Conservation (phyloP, 1,284 basidiomycete species). For the Pterulicium gracile region DNA sequence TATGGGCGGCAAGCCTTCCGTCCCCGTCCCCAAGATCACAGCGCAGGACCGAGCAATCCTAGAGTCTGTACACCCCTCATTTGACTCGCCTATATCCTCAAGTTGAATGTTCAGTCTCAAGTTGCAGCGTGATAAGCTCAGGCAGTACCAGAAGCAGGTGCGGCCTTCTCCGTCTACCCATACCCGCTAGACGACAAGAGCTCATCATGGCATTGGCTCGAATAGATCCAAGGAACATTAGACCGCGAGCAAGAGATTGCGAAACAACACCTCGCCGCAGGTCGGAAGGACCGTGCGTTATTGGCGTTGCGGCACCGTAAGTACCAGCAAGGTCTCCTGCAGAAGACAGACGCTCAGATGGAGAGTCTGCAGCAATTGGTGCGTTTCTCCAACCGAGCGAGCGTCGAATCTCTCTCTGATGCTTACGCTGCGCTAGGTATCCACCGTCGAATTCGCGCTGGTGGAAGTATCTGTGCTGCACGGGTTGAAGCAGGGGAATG, state of each 20-base stretch:
- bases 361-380: slow-evolving; percentile 88
- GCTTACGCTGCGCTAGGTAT: slow-evolving; percentile 48
- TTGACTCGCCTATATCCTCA: slow-evolving; percentile 1
- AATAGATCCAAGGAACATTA: slow-evolving; percentile 78
- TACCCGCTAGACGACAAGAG: slow-evolving; percentile 1
- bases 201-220: not conserved
- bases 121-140: slow-evolving; percentile 90
- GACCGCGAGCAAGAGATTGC: slow-evolving; percentile 88
- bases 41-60: slow-evolving; percentile 88
- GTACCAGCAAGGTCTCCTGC: slow-evolving; percentile 84
- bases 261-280: slow-evolving; percentile 66
- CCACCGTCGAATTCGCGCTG: slow-evolving; percentile 92
- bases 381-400: too few relatives aligned
- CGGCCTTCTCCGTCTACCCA: slow-evolving; percentile 12
- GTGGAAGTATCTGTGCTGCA: slow-evolving; percentile 90
- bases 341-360: slow-evolving; percentile 86
- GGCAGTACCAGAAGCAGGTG: slow-evolving; percentile 92
- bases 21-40: slow-evolving; percentile 82
- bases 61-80: slow-evolving; percentile 51
- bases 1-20: slow-evolving; percentile 70
- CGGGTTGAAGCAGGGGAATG: slow-evolving; percentile 88
- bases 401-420: not conserved
- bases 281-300: slow-evolving; percentile 81
- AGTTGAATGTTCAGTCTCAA: slow-evolving; percentile 58
- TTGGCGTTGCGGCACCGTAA: slow-evolving; percentile 83